Evolutionary conservation across 164 flowering plant genomes (phyloP), one percentile per base, ranked within the genome.

Genomic region (Litsea cubeba): DNA sequence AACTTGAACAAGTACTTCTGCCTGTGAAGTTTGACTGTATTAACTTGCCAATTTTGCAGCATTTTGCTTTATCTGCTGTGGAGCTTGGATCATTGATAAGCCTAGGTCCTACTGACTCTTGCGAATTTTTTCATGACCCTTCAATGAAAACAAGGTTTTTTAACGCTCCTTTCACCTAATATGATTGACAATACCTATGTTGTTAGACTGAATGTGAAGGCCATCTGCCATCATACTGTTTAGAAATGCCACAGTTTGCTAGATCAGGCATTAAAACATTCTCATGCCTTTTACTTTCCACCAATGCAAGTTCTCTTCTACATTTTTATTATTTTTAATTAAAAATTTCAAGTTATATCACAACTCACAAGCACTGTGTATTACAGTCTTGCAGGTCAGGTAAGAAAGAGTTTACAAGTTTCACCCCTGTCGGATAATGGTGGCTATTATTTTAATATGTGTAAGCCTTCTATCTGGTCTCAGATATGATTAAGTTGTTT

Each of bases 51-150:
- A 12, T 70, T 75, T 71, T 90, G 76, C 72, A 93, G 99, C 1
- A 46, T 1, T 90, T 95, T 87, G 94, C 95, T 79, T 83, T 95
- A 76, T 90, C 96, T 6, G 82, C 95, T 0, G 86, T 93, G 1
- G 99, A 93, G 79, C 78, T 93, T 74, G 99, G 99, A 49, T 87
- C 97, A 28, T 62, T 95, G 76, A 83, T 95, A 65, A 86, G 85
- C 80, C 79, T 95, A 85, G 90, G 87, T 74, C 82, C 93, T 60
- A 71, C 25, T 23, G 93, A 87, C 57, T 81, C 96, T 22, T 89
- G 91, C 76, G 99, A 95, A 80, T 88, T 95, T 78, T 91, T 89
- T 78, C 99, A 95, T 79, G 99, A 95, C 65, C 98, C 98, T 74
- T 83, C 93, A 60, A 89, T 90, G 90, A 64, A 77, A 62, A 75